These are phyloP conservation scores for Carex littledalei DNA, from an alignment of 176 grass and related monocot species.

Conservation along the genomic window DNA sequence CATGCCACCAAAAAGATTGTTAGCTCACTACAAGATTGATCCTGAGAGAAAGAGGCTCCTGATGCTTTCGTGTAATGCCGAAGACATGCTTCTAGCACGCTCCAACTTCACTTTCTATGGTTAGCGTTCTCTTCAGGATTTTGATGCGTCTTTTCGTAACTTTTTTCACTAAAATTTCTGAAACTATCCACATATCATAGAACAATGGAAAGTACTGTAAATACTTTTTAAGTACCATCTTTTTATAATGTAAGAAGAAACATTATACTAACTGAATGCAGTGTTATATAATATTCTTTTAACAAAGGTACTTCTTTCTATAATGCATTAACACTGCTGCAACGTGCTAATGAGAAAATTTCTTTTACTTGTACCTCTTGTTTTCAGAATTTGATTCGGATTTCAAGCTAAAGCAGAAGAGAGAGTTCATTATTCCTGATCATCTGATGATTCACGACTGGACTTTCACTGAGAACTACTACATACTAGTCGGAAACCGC, in stretches of 20 bases:
- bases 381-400: slow-evolving; percentile 59
- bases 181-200: background rate
- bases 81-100: slow-evolving; percentile 89
- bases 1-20: slow-evolving; percentile 72
- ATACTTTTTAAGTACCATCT: background rate
- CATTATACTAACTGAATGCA: background rate
- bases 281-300: background rate
- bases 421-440: slow-evolving; percentile 70
- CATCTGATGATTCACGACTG: slow-evolving; percentile 99
- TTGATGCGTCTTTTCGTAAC: background rate
- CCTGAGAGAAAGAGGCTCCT: slow-evolving; percentile 42
- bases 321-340: background rate
- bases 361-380: background rate
- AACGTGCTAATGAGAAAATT: background rate
- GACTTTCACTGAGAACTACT: slow-evolving; percentile 78
- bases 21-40: slow-evolving; percentile 95
- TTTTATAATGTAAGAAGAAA: background rate
- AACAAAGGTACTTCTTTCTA: background rate
- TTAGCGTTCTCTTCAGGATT: slow-evolving; percentile 4
- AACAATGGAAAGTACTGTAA: background rate
- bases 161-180: background rate
- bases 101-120: slow-evolving; percentile 91
- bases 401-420: slow-evolving; percentile 54
- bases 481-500: slow-evolving; percentile 71
- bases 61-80: slow-evolving; percentile 79